Base-by-base conservation (phyloP, 2,329 filamentous ascomycete species). In the Penicillium frequentans region DNA sequence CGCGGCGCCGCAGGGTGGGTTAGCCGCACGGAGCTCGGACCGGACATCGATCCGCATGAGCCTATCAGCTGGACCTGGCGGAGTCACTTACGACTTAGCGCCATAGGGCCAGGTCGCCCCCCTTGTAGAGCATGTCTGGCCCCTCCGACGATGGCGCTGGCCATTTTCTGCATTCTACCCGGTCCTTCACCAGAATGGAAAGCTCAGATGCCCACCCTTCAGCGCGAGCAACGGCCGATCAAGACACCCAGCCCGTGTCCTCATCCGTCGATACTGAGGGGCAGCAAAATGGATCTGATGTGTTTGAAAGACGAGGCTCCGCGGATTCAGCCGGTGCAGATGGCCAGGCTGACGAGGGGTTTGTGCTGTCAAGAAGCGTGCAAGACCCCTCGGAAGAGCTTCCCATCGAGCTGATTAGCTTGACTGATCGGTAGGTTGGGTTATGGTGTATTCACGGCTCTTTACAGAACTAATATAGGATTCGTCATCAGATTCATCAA, bases 321-420 rank as follows among this genome's bases (percentile, higher is more conserved):
- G 64, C 69, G 26, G 73, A 73, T 48, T 68, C 67, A 21, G 64
- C 64, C 42, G 67, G 64, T 14, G 69, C 70, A 35, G 69, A 71
- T 53, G 63, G 61, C 45, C 69, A 73, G 33, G 64, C 64, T 33
- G 68, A 72, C 31, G 69, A 74, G 47, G 66, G 65, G n/a, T 72
- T 71, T 39, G 68, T 72, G 16, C 68, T 73, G 9, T 71, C 73
- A 19, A 64, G 68, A 16, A 70, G 69, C 52, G 56, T 80, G 13
- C 79, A 89, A 3, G 84, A 90, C 61, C 88, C 90, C 56, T 88
- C 95, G 61, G 91, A 96, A 67, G 90, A 96, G 69, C 85, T 99
- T 43, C 95, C 95, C 14, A 95, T 97, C 68, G 95, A 99, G 81
- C 85, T 99, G 57, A 84, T 95, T 57, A 95, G 91, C 73, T 79